phyloP scores from a whole-genome alignment of 768 basidiomycete genomes.

The Pisolithus sp. region DNA sequence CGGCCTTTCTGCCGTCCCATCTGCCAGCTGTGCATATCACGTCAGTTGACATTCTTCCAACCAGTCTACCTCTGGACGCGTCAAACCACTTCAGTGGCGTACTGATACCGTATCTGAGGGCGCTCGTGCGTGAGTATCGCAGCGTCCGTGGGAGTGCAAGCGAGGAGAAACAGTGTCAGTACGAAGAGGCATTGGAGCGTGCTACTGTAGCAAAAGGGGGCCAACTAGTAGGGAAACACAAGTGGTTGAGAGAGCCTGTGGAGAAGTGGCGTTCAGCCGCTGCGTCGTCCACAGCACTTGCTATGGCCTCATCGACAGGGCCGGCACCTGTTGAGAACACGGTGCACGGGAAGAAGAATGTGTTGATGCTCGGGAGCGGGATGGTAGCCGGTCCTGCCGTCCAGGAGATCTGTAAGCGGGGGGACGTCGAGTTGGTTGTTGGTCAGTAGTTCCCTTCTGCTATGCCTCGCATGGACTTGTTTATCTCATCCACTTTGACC shows the following conservation, averaged over 20 bases:
- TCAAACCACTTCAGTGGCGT: conserved; percentile 67
- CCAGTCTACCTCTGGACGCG: conserved; percentile 77
- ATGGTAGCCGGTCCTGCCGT: conserved; percentile 92
- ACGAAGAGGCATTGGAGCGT: conserved; percentile 43
- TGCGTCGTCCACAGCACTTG: neutral
- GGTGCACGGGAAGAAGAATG: conserved; percentile 45
- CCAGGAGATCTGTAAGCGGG: conserved; percentile 56
- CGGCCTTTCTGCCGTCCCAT: conserved; percentile 34
- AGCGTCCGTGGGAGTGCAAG: conserved; percentile 9
- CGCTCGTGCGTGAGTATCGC: conserved; percentile 42
- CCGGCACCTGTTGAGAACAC: neutral
- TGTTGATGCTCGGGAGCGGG: conserved; percentile 86
- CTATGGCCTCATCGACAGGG: neutral
- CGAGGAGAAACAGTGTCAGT: conserved; percentile 18
- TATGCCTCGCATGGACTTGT: neutral
- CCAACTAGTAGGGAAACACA: conserved; percentile 42
- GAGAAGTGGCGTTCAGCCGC: conserved; percentile 31
- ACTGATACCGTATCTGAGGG: conserved; percentile 61
- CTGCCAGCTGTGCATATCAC: conserved; percentile 69
- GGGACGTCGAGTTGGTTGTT: conserved; percentile 64
- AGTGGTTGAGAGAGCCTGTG: conserved; percentile 54
- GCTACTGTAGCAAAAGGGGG: conserved; percentile 70
- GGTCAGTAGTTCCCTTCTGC: conserved; percentile 43
- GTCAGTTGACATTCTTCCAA: conserved; percentile 87
- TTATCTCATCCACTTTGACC: neutral